Evolutionary conservation across 306 rosid species (phyloP).

Genomic region (Trifolium pratense): DNA sequence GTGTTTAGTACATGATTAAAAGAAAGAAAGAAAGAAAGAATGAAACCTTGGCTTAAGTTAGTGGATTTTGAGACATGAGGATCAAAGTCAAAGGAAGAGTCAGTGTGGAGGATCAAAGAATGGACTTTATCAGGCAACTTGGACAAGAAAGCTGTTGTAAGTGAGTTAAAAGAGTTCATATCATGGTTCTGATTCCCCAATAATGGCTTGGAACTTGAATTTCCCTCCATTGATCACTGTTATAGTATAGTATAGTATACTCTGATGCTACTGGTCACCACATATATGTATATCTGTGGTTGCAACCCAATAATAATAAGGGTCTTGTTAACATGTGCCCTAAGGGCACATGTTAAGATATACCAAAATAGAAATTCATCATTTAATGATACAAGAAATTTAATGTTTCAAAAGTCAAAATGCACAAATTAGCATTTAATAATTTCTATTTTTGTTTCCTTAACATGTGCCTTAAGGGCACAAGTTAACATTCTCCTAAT

Average conservation of each 20-base stretch:
- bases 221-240: slow-evolving; percentile 10
- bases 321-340: too few species aligned
- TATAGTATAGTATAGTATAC: neutral
- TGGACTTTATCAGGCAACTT: slow-evolving; percentile 62
- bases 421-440: too few species aligned
- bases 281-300: neutral
- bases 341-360: too few species aligned
- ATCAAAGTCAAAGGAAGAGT: slow-evolving; percentile 51
- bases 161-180: slow-evolving; percentile 43
- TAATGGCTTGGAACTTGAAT: neutral
- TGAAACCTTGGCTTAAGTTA: slow-evolving; percentile 59
- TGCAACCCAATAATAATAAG: neutral
- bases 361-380: too few species aligned
- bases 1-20: neutral
- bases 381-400: too few species aligned
- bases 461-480: too few species aligned
- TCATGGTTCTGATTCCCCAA: slow-evolving; percentile 27
- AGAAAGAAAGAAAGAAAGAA: slow-evolving; percentile 5
- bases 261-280: neutral
- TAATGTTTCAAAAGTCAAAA: too few species aligned
- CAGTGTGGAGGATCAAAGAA: slow-evolving; percentile 49
- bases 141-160: slow-evolving; percentile 52
- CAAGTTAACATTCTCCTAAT: too few species aligned
- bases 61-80: slow-evolving; percentile 45
- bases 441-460: too few species aligned